Evolutionary conservation across 2,329 filamentous ascomycete species (phyloP).

Genomic region (Neofusicoccum ribis): DNA sequence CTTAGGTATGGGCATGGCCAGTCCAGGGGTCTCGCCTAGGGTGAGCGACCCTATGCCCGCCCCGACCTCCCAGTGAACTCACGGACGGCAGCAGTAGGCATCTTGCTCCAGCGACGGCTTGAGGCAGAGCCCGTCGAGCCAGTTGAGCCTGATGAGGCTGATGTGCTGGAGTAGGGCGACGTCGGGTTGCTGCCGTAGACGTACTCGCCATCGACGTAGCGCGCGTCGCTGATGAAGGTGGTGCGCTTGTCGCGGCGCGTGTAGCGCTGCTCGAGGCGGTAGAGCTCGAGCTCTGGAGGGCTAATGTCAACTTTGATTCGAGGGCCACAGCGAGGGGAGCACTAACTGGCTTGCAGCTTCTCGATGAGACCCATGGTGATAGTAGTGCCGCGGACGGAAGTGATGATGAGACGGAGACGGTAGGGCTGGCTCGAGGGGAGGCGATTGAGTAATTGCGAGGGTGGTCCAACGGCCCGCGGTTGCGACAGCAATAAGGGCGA

Average conservation of each 20-base stretch:
- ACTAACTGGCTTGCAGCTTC: conserved; percentile 43
- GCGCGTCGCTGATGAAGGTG: conserved; percentile 83
- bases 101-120: conserved; percentile 37
- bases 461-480: conserved; percentile 10
- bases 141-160: neutral
- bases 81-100: conserved; percentile 34
- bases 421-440: neutral
- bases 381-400: neutral
- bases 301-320: neutral
- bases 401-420: neutral
- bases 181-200: conserved; percentile 58
- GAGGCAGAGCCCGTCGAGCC: conserved; percentile 25
- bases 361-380: conserved; percentile 41
- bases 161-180: conserved; percentile 33
- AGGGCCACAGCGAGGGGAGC: neutral
- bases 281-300: conserved; percentile 73
- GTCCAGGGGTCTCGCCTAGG: conserved; percentile 5
- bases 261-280: conserved; percentile 93
- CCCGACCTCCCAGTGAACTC: conserved; percentile 26
- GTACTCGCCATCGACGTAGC: conserved; percentile 96
- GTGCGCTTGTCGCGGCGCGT: conserved; percentile 86
- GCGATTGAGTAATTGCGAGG: neutral
- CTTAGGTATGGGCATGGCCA: neutral
- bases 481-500: conserved; percentile 13
- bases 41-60: neutral